Conservation (phyloP, 1,139 yeast species). For the Kodamaea arcana region DNA sequence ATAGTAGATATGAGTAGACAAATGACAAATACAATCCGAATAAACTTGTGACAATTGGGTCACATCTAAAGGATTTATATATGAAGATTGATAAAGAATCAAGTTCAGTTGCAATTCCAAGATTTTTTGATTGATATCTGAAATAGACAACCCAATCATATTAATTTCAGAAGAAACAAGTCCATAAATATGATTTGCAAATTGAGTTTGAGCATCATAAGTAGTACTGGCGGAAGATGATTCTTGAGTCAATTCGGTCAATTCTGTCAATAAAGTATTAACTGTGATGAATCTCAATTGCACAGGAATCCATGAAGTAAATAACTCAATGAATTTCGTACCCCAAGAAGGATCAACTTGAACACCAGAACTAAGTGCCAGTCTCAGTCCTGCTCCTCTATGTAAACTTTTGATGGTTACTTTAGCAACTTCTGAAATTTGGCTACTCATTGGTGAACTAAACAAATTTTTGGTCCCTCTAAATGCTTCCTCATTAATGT, state of each 20-base stretch:
- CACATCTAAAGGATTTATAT: slow-evolving; percentile 20
- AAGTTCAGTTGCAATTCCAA: slow-evolving; percentile 54
- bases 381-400: slow-evolving; percentile 1
- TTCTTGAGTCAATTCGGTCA: slow-evolving; percentile 21
- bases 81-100: slow-evolving; percentile 25
- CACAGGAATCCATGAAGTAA: slow-evolving; percentile 82
- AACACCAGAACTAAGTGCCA: slow-evolving; percentile 19
- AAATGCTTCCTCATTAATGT: slow-evolving; percentile 38
- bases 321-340: slow-evolving; percentile 53
- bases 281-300: slow-evolving; percentile 76
- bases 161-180: slow-evolving; percentile 75
- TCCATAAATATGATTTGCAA: slow-evolving; percentile 56
- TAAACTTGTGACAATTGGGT: slow-evolving; percentile 27
- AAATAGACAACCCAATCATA: slow-evolving; percentile 85
- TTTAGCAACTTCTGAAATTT: slow-evolving; percentile 44
- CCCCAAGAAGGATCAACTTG: slow-evolving; percentile 44
- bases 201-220: slow-evolving; percentile 40
- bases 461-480: slow-evolving; percentile 46
- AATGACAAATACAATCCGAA: slow-evolving; percentile 52
- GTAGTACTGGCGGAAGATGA: slow-evolving; percentile 21
- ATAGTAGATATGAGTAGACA: slow-evolving; percentile 71
- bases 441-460: slow-evolving; percentile 47
- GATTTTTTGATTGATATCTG: slow-evolving; percentile 69
- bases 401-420: slow-evolving; percentile 30
- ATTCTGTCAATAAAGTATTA: slow-evolving; percentile 34